Conservation (phyloP, 2,329 filamentous ascomycete genomes). For the Xylariaceae sp. region DNA sequence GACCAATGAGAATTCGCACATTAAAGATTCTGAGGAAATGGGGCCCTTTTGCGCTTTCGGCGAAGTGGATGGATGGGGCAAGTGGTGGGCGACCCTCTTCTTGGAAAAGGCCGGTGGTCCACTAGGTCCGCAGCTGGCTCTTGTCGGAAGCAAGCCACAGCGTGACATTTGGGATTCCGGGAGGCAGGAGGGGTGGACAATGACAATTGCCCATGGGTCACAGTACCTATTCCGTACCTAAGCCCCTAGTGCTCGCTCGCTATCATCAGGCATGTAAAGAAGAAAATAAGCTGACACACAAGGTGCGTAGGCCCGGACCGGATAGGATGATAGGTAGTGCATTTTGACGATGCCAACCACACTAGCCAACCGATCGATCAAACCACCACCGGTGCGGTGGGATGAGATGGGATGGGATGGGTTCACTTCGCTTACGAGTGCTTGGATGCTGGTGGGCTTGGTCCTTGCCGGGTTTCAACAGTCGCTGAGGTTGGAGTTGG, state of each 20-base stretch:
- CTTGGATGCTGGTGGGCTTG: slow-evolving; percentile 14
- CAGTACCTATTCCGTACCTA: background rate
- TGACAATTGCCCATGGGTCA: slow-evolving; percentile 13
- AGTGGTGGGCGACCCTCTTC: slow-evolving; percentile 1
- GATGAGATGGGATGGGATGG: background rate
- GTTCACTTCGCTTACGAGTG: slow-evolving; percentile 11
- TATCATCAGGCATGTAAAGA: slow-evolving; percentile 8
- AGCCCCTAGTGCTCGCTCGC: background rate
- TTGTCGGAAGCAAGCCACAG: slow-evolving; percentile 22
- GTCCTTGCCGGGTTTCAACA: slow-evolving; percentile 21
- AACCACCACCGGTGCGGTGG: slow-evolving; percentile 12
- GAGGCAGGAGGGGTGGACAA: slow-evolving; percentile 13
- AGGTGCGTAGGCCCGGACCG: background rate
- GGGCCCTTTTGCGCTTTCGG: slow-evolving; percentile 3
- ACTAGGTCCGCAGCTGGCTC: background rate
- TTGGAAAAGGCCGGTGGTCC: slow-evolving; percentile 11
- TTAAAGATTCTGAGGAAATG: background rate
- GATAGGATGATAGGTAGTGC: background rate
- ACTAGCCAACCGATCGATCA: background rate
- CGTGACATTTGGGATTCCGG: slow-evolving; percentile 18
- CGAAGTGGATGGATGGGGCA: slow-evolving; percentile 4
- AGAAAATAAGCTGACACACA: background rate
- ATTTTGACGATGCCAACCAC: slow-evolving; percentile 11
- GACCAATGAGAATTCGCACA: slow-evolving; percentile 10
- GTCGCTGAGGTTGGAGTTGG: slow-evolving; percentile 21